Percentiles rank a stretch among this genome's conserved stretches.
phyloP scores from a whole-genome alignment of 1,284 basidiomycete species.

The Trametes versicolor region DNA sequence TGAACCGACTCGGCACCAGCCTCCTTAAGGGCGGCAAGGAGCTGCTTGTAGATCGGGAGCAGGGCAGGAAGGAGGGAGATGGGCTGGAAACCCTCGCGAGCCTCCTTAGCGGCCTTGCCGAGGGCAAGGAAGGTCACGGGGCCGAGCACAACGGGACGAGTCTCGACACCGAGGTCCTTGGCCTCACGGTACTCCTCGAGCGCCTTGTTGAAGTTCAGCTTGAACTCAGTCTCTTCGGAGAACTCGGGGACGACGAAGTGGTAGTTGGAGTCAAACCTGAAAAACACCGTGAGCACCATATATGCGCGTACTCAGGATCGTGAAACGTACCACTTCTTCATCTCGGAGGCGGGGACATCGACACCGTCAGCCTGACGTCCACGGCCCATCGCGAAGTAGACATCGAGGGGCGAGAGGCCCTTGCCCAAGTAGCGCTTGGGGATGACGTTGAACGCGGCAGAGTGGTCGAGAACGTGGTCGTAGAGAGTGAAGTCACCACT shows the following conservation, averaged over 20 bases:
- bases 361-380: constrained; percentile 95
- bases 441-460: constrained; percentile 96
- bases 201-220: constrained; percentile 95
- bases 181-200: constrained; percentile 97
- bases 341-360: constrained; percentile 97
- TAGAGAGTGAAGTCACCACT: constrained; percentile 99
- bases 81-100: constrained; percentile 88
- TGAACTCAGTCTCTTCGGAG: constrained; percentile 92
- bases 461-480: constrained; percentile 99
- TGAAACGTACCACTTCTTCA: constrained; percentile 92
- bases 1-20: constrained; percentile 96
- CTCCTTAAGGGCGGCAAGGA: constrained; percentile 91
- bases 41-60: constrained; percentile 92
- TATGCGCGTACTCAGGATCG: neutral
- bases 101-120: constrained; percentile 92
- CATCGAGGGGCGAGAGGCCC: constrained; percentile 90
- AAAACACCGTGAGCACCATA: neutral
- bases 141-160: constrained; percentile 96
- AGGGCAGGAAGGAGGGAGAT: constrained; percentile 92
- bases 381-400: constrained; percentile 99
- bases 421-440: constrained; percentile 94
- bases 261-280: constrained; percentile 99
- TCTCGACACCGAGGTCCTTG: constrained; percentile 88
- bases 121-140: constrained; percentile 97
- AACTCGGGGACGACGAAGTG: constrained; percentile 99